A percentile compares a stretch with the other conserved stretches of the same genome.
phyloP scores from a whole-genome alignment of 495 filamentous ascomycete species.

The Penicillium atrosanguineum region DNA sequence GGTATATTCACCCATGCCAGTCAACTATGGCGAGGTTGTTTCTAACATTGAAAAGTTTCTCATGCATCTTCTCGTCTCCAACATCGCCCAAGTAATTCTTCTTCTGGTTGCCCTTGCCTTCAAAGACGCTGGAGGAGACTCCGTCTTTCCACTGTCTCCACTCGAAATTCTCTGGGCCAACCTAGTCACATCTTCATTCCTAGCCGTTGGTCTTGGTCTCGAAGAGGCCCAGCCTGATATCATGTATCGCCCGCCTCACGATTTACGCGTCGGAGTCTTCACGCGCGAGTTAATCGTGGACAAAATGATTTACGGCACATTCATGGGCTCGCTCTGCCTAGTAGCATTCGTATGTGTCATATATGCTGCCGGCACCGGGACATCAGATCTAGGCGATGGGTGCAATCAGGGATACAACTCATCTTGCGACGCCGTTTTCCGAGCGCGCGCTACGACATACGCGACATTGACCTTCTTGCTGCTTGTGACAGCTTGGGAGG shows the following conservation, averaged over 20 bases:
- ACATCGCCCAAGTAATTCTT: slow-evolving; percentile 71
- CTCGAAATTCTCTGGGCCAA: slow-evolving; percentile 79
- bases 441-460: slow-evolving; percentile 74
- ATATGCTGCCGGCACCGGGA: slow-evolving; percentile 58
- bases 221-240: slow-evolving; percentile 66
- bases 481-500: slow-evolving; percentile 72
- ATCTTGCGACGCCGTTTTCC: slow-evolving; percentile 63
- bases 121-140: slow-evolving; percentile 59
- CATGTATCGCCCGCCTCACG: slow-evolving; percentile 69
- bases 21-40: neutral
- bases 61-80: slow-evolving; percentile 68
- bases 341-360: slow-evolving; percentile 67
- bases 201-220: slow-evolving; percentile 71
- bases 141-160: slow-evolving; percentile 73
- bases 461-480: slow-evolving; percentile 72
- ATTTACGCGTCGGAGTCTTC: slow-evolving; percentile 66
- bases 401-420: slow-evolving; percentile 61
- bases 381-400: slow-evolving; percentile 57
- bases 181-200: slow-evolving; percentile 72
- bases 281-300: slow-evolving; percentile 67
- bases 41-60: slow-evolving; percentile 48
- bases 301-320: slow-evolving; percentile 70
- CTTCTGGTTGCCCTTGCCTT: slow-evolving; percentile 71
- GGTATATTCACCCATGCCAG: slow-evolving; percentile 15
- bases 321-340: slow-evolving; percentile 67